phyloP scores from a whole-genome alignment of 2,329 filamentous ascomycete genomes.

The Xylaria sp. region DNA sequence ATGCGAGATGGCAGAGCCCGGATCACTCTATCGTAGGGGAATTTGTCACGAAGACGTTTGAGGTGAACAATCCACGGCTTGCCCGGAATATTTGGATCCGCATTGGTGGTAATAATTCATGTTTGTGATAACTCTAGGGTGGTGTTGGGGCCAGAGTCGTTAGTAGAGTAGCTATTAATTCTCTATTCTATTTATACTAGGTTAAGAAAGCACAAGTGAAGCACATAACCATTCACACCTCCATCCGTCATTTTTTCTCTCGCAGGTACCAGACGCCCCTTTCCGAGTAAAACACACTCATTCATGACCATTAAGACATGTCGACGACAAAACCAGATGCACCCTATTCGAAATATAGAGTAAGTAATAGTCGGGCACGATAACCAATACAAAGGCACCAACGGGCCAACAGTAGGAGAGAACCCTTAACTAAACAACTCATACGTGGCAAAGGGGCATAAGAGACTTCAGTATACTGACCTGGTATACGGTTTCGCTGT shows the following conservation, averaged over 20 bases:
- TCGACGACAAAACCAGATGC: slow-evolving; percentile 38
- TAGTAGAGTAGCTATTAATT: background rate
- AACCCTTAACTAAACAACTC: background rate
- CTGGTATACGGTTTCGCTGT: slow-evolving; percentile 40
- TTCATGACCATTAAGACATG: background rate
- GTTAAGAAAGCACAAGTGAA: background rate
- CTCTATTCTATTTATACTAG: background rate
- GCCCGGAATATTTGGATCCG: too few species aligned
- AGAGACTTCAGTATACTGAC: background rate
- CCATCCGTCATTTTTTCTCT: background rate
- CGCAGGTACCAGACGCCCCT: background rate
- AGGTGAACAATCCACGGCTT: too few species aligned
- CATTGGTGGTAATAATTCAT: too few species aligned
- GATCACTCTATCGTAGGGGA: background rate
- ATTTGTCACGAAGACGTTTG: background rate
- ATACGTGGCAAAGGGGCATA: background rate
- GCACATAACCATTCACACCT: background rate
- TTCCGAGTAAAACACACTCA: background rate
- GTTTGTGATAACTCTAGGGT: background rate
- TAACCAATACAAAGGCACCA: too few species aligned
- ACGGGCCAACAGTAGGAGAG: background rate
- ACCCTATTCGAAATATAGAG: slow-evolving; percentile 20
- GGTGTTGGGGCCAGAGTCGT: background rate
- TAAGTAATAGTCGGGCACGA: background rate
- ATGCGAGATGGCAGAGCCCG: background rate